phyloP scores from a whole-genome alignment of 1,139 yeast species.

The Sugiyamaella pinicola region DNA sequence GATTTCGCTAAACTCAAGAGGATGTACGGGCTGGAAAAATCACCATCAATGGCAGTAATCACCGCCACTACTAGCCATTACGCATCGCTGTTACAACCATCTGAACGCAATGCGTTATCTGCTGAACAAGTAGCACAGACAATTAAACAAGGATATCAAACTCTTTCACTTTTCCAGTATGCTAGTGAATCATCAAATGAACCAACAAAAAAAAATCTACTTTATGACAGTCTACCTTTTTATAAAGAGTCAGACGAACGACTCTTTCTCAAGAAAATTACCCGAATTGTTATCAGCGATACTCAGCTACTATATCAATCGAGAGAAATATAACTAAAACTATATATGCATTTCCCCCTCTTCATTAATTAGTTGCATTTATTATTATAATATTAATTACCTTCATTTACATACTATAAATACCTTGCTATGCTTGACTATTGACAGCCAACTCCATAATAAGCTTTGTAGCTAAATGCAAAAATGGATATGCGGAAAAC shows the following conservation, averaged over 20 bases:
- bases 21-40: slow-evolving; percentile 23
- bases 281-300: slow-evolving; percentile 34
- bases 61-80: slow-evolving; percentile 20
- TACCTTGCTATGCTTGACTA: slow-evolving; percentile 45
- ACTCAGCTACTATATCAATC: slow-evolving; percentile 31
- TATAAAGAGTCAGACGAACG: slow-evolving; percentile 36
- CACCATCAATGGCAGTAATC: slow-evolving; percentile 24
- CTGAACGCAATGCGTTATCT: slow-evolving; percentile 22
- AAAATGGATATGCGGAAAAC: slow-evolving; percentile 91
- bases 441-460: slow-evolving; percentile 97
- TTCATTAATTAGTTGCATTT: slow-evolving; percentile 7
- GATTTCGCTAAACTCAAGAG: slow-evolving; percentile 32
- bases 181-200: slow-evolving; percentile 26
- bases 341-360: slow-evolving; percentile 12
- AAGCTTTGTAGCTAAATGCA: slow-evolving; percentile 86
- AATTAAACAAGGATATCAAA: slow-evolving; percentile 37
- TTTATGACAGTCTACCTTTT: slow-evolving; percentile 34
- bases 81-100: slow-evolving; percentile 11
- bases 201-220: slow-evolving; percentile 22
- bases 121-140: slow-evolving; percentile 35
- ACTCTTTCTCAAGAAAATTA: slow-evolving; percentile 33
- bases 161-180: slow-evolving; percentile 34
- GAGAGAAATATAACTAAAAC: neutral
- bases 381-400: neutral
- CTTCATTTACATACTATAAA: neutral